These are phyloP conservation scores for Cystobasidium pallidum DNA, from an alignment of 1,284 basidiomycete genomes.

Conservation along the genomic window DNA sequence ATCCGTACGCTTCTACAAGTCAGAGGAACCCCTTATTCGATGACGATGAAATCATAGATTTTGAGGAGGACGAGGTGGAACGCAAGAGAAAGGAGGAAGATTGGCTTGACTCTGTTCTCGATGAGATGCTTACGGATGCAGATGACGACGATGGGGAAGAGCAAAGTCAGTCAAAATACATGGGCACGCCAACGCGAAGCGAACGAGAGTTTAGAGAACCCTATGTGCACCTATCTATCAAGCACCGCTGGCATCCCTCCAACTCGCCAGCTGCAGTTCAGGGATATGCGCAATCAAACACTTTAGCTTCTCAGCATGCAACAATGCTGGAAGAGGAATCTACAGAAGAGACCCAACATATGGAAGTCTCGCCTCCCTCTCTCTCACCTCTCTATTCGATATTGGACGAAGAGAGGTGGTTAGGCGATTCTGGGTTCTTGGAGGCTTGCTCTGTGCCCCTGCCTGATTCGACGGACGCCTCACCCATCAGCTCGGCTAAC, in stretches of 20 bases:
- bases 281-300: neutral
- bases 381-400: neutral
- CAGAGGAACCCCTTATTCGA: neutral
- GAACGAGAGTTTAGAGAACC: conserved; percentile 33
- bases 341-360: neutral
- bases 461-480: conserved; percentile 40
- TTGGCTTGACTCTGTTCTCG: conserved; percentile 43
- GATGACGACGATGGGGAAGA: conserved; percentile 37
- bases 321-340: neutral
- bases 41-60: conserved; percentile 4
- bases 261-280: neutral
- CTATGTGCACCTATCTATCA: conserved; percentile 39
- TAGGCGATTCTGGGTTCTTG: conserved; percentile 37
- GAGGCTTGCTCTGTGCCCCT: conserved; percentile 42
- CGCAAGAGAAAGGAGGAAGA: conserved; percentile 44
- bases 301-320: neutral
- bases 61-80: conserved; percentile 40
- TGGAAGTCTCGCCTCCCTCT: neutral
- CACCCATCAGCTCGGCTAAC: conserved; percentile 12
- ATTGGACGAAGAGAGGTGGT: neutral
- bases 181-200: neutral
- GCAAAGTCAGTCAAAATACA: neutral
- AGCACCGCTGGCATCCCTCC: conserved; percentile 19
- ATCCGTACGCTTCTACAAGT: conserved; percentile 3
- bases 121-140: conserved; percentile 43